These are phyloP conservation scores for Candida coquimbonensis DNA, from an alignment of 805 yeast species.

Conservation along the genomic window DNA sequence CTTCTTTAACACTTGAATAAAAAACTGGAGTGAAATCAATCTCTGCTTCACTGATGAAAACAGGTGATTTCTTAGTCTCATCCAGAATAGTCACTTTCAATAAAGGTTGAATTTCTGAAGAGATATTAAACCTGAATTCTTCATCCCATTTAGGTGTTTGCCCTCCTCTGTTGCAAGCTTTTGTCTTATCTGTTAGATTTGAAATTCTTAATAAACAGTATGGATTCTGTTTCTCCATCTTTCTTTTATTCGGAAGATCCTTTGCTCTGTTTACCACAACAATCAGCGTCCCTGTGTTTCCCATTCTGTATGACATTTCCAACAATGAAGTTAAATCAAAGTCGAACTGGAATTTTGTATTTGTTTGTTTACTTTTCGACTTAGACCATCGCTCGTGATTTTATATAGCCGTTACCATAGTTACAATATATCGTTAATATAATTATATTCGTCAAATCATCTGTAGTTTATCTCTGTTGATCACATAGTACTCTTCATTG, in stretches of 20 bases:
- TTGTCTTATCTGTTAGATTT: constrained; percentile 73
- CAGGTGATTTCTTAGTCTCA: constrained; percentile 80
- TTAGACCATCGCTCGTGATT: not conserved
- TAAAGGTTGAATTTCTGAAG: constrained; percentile 54
- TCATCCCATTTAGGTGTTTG: constrained; percentile 89
- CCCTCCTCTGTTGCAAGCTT: constrained; percentile 79
- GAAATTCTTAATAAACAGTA: constrained; percentile 79
- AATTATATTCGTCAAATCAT: not conserved
- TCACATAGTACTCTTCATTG: constrained; percentile 17
- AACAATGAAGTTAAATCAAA: not conserved
- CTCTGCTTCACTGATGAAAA: constrained; percentile 74
- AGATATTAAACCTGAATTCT: constrained; percentile 60
- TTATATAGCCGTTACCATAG: not conserved
- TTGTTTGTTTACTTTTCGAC: constrained; percentile 3
- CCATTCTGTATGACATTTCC: constrained; percentile 20
- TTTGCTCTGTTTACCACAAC: constrained; percentile 75
- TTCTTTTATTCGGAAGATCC: constrained; percentile 79
- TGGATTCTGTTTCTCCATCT: constrained; percentile 90
- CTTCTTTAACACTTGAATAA: constrained; percentile 58
- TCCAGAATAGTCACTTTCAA: constrained; percentile 74
- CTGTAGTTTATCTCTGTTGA: constrained; percentile 11
- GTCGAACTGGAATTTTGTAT: not conserved
- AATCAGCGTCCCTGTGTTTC: constrained; percentile 48
- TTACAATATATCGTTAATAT: not conserved
- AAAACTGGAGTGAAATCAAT: constrained; percentile 74